Conservation (phyloP, 2,329 filamentous ascomycete genomes). For the Drechslerella coelobrocha region DNA sequence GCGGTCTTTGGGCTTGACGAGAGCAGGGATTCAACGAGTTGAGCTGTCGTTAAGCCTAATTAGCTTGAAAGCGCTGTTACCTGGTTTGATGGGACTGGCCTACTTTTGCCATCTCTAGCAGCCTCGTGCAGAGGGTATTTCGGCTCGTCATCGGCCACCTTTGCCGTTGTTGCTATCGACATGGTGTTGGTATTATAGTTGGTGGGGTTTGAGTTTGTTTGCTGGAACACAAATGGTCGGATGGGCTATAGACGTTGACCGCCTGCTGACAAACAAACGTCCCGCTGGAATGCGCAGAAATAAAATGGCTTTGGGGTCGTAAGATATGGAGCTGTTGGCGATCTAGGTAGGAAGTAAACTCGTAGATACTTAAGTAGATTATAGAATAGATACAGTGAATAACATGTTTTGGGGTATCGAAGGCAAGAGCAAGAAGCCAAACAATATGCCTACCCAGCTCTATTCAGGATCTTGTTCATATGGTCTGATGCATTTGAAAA, state of each 20-base stretch:
- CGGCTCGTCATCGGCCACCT: constrained; percentile 25
- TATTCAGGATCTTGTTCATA: constrained; percentile 83
- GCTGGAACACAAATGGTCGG: constrained; percentile 27
- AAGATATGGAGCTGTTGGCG: not conserved
- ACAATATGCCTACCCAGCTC: constrained; percentile 58
- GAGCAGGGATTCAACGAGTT: constrained; percentile 73
- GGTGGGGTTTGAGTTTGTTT: constrained; percentile 42
- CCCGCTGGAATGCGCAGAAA: constrained; percentile 1
- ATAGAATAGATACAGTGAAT: constrained; percentile 31
- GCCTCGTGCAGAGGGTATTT: constrained; percentile 48
- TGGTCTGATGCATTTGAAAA: constrained; percentile 92
- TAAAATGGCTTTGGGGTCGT: not conserved
- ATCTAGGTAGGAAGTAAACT: constrained; percentile 1
- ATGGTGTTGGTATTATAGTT: constrained; percentile 20
- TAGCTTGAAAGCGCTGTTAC: constrained; percentile 6
- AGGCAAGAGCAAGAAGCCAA: constrained; percentile 5
- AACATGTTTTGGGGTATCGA: constrained; percentile 26
- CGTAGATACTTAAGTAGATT: no score
- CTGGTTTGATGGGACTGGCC: not conserved
- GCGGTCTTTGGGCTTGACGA: constrained; percentile 82
- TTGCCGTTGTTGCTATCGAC: constrained; percentile 28
- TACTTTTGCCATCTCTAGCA: constrained; percentile 47
- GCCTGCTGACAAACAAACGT: constrained; percentile 35
- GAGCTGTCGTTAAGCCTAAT: constrained; percentile 20
- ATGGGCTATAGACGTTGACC: constrained; percentile 32